A percentile compares a stretch with the other conserved stretches of the same genome.
phyloP scores from a whole-genome alignment of 2,329 filamentous ascomycete genomes.

The Massarina eburnea region DNA sequence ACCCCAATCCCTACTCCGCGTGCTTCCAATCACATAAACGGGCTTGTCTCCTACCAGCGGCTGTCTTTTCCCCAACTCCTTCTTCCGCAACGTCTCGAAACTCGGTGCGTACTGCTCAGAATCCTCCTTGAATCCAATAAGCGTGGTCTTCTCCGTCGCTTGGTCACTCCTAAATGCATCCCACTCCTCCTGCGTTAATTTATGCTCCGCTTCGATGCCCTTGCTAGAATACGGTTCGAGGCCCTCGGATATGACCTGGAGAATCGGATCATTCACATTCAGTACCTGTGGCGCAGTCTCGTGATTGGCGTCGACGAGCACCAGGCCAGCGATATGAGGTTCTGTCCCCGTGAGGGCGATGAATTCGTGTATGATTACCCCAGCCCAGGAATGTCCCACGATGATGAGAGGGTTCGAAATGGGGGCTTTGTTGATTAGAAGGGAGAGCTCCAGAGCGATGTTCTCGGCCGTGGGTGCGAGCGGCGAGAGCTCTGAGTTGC shows the following conservation, averaged over 20 bases:
- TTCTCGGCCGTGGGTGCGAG: conserved; percentile 17
- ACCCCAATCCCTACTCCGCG: conserved; percentile 30
- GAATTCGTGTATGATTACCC: conserved; percentile 17
- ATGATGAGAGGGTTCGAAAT: conserved; percentile 20
- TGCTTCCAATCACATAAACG: conserved; percentile 29
- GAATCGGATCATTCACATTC: conserved; percentile 14
- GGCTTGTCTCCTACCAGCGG: conserved; percentile 21
- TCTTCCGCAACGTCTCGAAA: conserved; percentile 33
- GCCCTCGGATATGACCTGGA: conserved; percentile 9
- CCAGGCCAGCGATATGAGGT: conserved; percentile 18
- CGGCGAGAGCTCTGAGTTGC: conserved; percentile 16
- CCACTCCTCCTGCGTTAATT: conserved; percentile 19
- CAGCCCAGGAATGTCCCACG: conserved; percentile 24
- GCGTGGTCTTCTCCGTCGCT: conserved; percentile 14
- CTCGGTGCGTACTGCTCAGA: conserved; percentile 16
- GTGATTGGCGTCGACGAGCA: conserved; percentile 22
- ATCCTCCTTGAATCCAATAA: conserved; percentile 12
- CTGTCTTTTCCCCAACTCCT: conserved; percentile 24
- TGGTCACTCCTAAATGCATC: conserved; percentile 15
- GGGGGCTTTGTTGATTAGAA: conserved; percentile 15
- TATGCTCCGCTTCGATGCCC: conserved; percentile 16
- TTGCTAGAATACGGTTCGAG: conserved; percentile 11
- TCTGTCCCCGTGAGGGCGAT: conserved; percentile 13
- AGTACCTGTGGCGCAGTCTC: conserved; percentile 14
- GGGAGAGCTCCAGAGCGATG: conserved; percentile 14